A percentile compares a stretch with the other conserved stretches of the same genome.
Conservation (phyloP, 225 moss, liverwort and hornwort genomes). For the Pseudoscleropodium purum region DNA sequence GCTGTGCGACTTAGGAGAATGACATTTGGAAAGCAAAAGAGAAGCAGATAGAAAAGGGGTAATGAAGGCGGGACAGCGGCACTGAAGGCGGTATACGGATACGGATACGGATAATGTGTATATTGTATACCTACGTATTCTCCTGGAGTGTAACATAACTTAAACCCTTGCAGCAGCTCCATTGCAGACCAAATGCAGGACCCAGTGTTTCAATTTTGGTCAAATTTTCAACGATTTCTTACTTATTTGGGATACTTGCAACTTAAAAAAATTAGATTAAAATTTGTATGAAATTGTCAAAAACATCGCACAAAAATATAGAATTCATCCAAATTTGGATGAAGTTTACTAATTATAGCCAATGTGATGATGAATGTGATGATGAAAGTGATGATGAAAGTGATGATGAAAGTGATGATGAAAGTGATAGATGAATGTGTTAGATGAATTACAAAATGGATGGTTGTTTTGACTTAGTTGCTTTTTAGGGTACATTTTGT, state of each 20-base stretch:
- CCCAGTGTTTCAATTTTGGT: not conserved
- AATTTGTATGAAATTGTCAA: not conserved
- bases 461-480: not conserved
- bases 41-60: not conserved
- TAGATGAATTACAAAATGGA: not conserved
- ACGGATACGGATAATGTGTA: not conserved
- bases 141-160: not conserved
- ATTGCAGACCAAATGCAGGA: not conserved
- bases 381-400: not conserved
- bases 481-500: accelerated
- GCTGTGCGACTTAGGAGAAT: not conserved
- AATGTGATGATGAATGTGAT: not conserved
- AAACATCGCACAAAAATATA: accelerated
- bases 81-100: not conserved
- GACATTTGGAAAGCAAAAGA: conserved; percentile 3
- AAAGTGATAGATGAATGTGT: not conserved
- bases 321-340: not conserved
- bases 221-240: not conserved
- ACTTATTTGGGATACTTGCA: accelerated
- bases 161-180: too few relatives aligned
- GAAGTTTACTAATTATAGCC: not conserved
- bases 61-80: not conserved
- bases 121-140: not conserved
- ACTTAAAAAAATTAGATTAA: too few relatives aligned
- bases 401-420: not conserved